Conservation (phyloP, 805 yeast species). For the Candida nemodendra region DNA sequence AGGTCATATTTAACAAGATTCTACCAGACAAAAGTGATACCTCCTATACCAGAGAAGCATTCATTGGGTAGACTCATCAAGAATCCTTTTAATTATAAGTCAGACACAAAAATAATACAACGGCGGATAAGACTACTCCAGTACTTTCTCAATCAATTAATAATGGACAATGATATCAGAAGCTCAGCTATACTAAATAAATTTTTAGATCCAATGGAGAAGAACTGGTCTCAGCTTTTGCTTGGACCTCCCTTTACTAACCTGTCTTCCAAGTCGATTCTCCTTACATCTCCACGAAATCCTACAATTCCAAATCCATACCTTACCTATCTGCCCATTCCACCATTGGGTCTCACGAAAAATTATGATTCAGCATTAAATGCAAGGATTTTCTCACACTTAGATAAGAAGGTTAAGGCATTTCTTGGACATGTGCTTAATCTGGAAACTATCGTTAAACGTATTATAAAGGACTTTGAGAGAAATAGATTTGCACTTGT, state of each 20-base stretch:
- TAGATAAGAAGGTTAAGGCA: constrained; percentile 23
- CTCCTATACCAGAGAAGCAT: constrained; percentile 93
- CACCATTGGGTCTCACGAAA: constrained; percentile 30
- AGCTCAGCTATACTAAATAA: constrained; percentile 41
- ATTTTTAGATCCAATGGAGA: constrained; percentile 51
- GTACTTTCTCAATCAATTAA: constrained; percentile 42
- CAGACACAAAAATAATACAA: constrained; percentile 38
- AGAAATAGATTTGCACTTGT: constrained; percentile 39
- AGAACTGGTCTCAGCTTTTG: constrained; percentile 49
- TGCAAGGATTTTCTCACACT: constrained; percentile 24
- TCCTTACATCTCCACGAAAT: constrained; percentile 48
- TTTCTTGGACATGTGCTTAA: constrained; percentile 18
- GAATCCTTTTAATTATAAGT: constrained; percentile 33
- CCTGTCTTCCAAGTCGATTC: constrained; percentile 45
- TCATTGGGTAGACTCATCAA: constrained; percentile 39
- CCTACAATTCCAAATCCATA: constrained; percentile 56
- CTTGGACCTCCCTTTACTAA: constrained; percentile 37
- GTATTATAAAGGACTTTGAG: constrained; percentile 40
- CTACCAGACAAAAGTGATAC: constrained; percentile 84
- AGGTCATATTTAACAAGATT: constrained; percentile 66
- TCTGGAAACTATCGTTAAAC: constrained; percentile 38
- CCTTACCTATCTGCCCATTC: constrained; percentile 46
- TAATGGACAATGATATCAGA: constrained; percentile 34
- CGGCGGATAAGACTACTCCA: constrained; percentile 46
- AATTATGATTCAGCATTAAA: constrained; percentile 28